Base-by-base conservation (phyloP, 768 basidiomycete species). In the Calocybe indica region DNA sequence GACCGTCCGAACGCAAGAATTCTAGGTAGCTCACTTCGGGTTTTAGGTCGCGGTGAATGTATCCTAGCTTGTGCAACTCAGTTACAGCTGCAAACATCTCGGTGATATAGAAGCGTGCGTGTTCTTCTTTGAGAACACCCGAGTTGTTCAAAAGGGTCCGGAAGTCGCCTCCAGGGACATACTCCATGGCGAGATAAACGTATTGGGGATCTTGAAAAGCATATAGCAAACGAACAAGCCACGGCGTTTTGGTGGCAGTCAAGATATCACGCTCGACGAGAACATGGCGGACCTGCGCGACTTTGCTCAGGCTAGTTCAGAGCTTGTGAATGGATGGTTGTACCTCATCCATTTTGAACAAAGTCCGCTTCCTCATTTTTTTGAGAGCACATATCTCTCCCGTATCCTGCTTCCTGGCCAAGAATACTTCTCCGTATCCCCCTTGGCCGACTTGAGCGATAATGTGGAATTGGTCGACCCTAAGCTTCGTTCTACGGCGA, bases 401-500 rank as follows among this genome's bases (percentile, higher is more conserved):
- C 1, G 94, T 89, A 57, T 99, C 96, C 55, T 85, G 86, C 63
- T 97, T 96, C 37, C 95, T 74, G 7, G 96, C 96, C 44, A 99
- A 75, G 61, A 88, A 99, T 22, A 99, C 96, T 54, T 97, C 95
- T 5, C 96, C 96, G 66, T 98, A 99, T 2, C 96, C 96, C 9
- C 96, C 96, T 69, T 99, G 96, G 1, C 96, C 96, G 41, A 99
- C 92, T 66, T 99, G 96, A 0, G 93, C 92, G 54, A 99, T 94
- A 63, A 99, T 95, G 60, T 96, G 91, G 67, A 99, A 99, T 59
- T 95, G 90, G 42, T 97, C 92, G 22, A 99, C 82, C 50, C 83
- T 80, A 37, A 98, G 76, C 62, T 96, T 99, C 8, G 94, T 85
- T 34, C 96, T 77, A n/a, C 96, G 79, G 52, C 88, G 85, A 46